A percentile compares a stretch with the other conserved stretches of the same genome.
Evolutionary conservation across 1,284 basidiomycete genomes (phyloP).

Genomic region (Austropuccinia psidii): DNA sequence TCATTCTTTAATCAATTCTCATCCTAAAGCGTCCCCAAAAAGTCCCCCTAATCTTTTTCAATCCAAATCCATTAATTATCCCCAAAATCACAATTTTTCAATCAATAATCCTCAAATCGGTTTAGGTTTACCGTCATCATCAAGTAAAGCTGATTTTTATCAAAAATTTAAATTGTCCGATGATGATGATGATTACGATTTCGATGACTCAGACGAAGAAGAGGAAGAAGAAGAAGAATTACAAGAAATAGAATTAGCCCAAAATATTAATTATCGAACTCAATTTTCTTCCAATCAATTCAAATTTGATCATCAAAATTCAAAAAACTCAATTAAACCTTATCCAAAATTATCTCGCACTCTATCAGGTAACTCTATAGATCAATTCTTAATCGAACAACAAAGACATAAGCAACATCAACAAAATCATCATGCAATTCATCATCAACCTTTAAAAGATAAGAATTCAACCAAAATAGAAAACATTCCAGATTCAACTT

Average conservation of each 20-base stretch:
- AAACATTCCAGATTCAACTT: slow-evolving; percentile 68
- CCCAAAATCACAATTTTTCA: not conserved
- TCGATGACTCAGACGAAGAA: slow-evolving; percentile 9
- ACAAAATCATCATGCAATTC: not conserved
- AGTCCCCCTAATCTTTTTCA: not conserved
- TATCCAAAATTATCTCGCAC: not conserved
- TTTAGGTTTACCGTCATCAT: not conserved
- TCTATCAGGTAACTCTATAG: not conserved
- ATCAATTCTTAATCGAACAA: not conserved
- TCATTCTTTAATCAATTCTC: not conserved
- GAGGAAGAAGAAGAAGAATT: not conserved
- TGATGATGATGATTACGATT: too few species aligned
- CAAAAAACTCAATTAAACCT: not conserved
- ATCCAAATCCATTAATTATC: not conserved
- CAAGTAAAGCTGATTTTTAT: not conserved
- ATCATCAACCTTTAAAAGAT: not conserved
- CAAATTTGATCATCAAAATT: not conserved
- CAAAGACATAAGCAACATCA: not conserved
- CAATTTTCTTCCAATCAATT: not conserved
- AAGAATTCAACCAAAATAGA: slow-evolving; percentile 50
- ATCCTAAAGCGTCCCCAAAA: not conserved
- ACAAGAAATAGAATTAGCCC: not conserved
- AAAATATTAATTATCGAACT: not conserved
- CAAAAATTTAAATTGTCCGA: not conserved
- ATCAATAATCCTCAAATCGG: not conserved